These are phyloP conservation scores for Syzygium grande DNA, from an alignment of 345 rosid genomes.

Conservation along the genomic window DNA sequence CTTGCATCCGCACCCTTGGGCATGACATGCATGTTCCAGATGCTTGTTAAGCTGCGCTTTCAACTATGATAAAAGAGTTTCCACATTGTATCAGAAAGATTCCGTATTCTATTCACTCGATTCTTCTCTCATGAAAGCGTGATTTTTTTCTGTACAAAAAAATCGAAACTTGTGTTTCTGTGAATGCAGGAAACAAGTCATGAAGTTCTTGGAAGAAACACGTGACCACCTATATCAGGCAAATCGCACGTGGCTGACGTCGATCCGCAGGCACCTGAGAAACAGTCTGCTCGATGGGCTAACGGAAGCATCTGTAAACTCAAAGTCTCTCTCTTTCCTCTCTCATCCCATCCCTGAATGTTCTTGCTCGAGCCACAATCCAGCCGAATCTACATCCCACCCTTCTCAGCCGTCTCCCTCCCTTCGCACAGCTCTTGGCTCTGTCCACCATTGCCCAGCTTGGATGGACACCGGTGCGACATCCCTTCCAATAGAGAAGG, in stretches of 20 bases:
- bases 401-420: conserved; percentile 17
- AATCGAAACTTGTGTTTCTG: background rate
- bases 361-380: conserved; percentile 41
- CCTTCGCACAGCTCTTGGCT: conserved; percentile 43
- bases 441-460: conserved; percentile 53
- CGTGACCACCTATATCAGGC: conserved; percentile 67
- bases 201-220: conserved; percentile 56
- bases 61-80: background rate
- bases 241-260: conserved; percentile 70
- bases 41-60: background rate
- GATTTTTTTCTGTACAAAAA: background rate
- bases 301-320: conserved; percentile 37
- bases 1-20: background rate
- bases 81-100: background rate
- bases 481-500: conserved; percentile 44
- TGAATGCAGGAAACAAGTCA: conserved; percentile 50
- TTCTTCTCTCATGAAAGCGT: background rate
- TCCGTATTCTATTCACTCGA: background rate
- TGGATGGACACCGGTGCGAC: conserved; percentile 50
- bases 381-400: conserved; percentile 10
- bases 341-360: conserved; percentile 90
- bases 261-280: conserved; percentile 61
- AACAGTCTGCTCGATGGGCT: conserved; percentile 65
- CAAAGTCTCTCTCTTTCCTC: conserved; percentile 58
- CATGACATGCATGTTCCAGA: background rate